Base-by-base conservation (phyloP, 257 asterid species). In the Salvia rosmarinus region DNA sequence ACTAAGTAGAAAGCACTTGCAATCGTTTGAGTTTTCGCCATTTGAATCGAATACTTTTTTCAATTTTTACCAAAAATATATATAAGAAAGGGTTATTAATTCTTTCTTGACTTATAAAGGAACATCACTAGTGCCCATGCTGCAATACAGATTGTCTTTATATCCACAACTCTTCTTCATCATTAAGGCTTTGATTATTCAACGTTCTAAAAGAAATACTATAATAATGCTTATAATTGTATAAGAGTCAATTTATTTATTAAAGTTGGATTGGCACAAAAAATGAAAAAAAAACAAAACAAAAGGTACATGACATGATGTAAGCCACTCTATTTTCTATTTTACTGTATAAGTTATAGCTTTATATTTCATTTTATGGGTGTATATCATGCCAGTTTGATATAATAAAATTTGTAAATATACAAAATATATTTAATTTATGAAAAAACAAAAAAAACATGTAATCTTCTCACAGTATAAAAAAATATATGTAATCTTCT, bases 131-230 rank as follows among this genome's bases (percentile, higher is more conserved):
- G 25, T 47, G 70, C 21, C 64, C 58, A 14, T 61, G 23, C 74
- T 43, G 76, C 72, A 73, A 67, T 60, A 51, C 47, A 59, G 12
- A 39, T 67, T 67, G 71, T 72, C 68, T 66, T 67, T 28, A 32
- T 68, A 32, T 68, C 57, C 64, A 55, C 44, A 34, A 52, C 50
- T 32, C 70, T 74, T 64, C 82, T 75, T 79, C 79, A 75, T 21
- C 79, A 32, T 67, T 75, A 70, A 79, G 80, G 75, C 63, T 79
- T 71, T 65, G 72, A 64, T 42, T 64, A 56, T 70, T 34, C 60
- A 39, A 34, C 73, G 34, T 20, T 67, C 55, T 12, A 40, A 66
- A 72, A 10, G 4, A 49, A 58, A 66, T 12, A n/a, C n/a, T n/a
- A 57, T 32, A 13, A 12, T 2, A 57, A 52, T n/a, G 12, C 6